Base-by-base conservation (phyloP, 2,329 filamentous ascomycete genomes). In the Arthrobotrys sinensis region DNA sequence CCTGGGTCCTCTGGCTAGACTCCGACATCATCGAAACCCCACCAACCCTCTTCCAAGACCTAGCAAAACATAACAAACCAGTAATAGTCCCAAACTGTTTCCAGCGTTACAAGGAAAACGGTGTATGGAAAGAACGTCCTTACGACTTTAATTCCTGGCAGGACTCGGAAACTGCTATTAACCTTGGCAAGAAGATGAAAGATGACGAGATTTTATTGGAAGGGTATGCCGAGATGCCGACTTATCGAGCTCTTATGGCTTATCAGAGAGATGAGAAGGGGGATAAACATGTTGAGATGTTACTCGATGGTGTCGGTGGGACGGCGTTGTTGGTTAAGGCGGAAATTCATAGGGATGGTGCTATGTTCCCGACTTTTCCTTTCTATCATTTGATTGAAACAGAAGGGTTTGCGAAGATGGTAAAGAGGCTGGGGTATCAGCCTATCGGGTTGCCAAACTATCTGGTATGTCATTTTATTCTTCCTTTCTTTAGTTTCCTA, bases 141-240 rank as follows among this genome's bases (percentile, higher is more conserved):
- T 99, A 99, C 84, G 96, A 99, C 85, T 98, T 91, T 88, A 99
- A 99, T 86, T 97, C 92, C 84, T 99, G 96, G 96, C 90, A 95
- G 82, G 96, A 99, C 83, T 97, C 93, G 83, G 88, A 91, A 0
- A 91, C 88, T 1, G 95, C 96, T 0, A 88, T 91, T 83, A 88
- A 92, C 40, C 86, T 99, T 80, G 94, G 89, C 1, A 86, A 88
- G 10, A 90, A 90, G 82, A 94, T 99, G 94, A 93, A 90, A 0
- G 91, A 91, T 0, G 95, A 99, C 82, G 96, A 99, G 57, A 94
- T 99, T 80, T 85, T 99, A 64, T 87, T 98, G 3, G 96, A 99
- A 85, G 96, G 96, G 5, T 99, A 99, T 83, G 89, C 89, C 0
- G 93, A 97, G 83, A 92, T 98, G 89, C 90, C 95, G 6, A 99